phyloP scores from a whole-genome alignment of 2,329 filamentous ascomycete species.

The Fusarium papillatum region DNA sequence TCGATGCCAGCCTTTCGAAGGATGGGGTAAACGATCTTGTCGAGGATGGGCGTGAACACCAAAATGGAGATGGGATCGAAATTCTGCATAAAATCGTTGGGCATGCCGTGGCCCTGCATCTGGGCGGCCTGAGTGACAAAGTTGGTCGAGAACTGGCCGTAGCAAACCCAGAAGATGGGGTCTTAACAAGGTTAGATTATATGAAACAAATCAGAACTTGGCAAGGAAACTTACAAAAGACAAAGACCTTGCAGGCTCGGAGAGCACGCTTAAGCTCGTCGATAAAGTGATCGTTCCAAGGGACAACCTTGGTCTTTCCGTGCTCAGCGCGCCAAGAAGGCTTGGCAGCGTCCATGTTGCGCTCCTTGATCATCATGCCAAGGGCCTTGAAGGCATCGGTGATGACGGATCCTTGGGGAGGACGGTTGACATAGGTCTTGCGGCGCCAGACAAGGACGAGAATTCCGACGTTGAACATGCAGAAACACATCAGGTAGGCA shows the following conservation, averaged over 20 bases:
- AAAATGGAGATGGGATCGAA: constrained; percentile 77
- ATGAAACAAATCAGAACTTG: no score
- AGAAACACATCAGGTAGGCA: constrained; percentile 69
- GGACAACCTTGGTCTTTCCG: constrained; percentile 55
- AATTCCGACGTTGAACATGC: constrained; percentile 74
- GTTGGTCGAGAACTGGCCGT: constrained; percentile 77
- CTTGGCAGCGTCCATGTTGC: constrained; percentile 73
- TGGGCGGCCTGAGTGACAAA: constrained; percentile 72
- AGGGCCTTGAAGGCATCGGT: constrained; percentile 71
- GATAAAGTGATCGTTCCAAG: constrained; percentile 79
- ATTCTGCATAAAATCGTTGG: constrained; percentile 79
- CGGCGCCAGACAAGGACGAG: constrained; percentile 61
- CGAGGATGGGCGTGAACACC: constrained; percentile 75
- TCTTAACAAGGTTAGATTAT: constrained; percentile 43
- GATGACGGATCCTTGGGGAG: constrained; percentile 73
- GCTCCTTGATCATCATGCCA: constrained; percentile 53
- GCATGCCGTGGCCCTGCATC: constrained; percentile 74
- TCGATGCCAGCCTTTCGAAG: constrained; percentile 69
- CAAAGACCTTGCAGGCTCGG: constrained; percentile 80
- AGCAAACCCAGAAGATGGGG: constrained; percentile 77
- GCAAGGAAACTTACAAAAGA: constrained; percentile 58
- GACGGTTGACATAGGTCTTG: constrained; percentile 64
- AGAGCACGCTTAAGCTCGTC: constrained; percentile 77
- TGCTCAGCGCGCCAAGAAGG: constrained; percentile 72
- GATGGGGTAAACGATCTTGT: constrained; percentile 71